These are phyloP conservation scores for Pisolithus microcarpus DNA, from an alignment of 768 basidiomycete species.

Conservation along the genomic window DNA sequence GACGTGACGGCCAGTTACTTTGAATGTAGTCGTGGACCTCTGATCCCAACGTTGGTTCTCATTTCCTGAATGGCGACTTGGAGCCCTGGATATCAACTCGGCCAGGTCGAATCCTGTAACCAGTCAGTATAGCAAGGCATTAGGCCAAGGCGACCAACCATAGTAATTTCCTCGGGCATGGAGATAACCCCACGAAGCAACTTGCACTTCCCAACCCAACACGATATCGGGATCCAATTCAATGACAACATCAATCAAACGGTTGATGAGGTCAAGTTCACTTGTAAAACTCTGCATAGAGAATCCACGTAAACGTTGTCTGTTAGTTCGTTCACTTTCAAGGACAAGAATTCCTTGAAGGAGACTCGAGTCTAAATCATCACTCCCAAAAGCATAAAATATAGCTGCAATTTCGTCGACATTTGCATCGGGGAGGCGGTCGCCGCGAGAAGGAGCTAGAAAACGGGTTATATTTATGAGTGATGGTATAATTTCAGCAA, in stretches of 20 bases:
- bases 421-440: constrained; percentile 58
- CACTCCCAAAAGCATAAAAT: constrained; percentile 64
- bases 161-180: constrained; percentile 53
- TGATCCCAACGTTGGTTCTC: constrained; percentile 63
- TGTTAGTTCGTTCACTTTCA: constrained; percentile 31
- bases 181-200: constrained; percentile 86
- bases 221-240: constrained; percentile 88
- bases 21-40: constrained; percentile 74
- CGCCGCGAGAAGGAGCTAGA: constrained; percentile 52
- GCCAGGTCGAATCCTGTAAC: constrained; percentile 61
- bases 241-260: constrained; percentile 61
- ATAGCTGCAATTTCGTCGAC: constrained; percentile 50
- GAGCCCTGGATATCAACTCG: constrained; percentile 73
- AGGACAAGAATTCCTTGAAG: constrained; percentile 52
- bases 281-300: constrained; percentile 47
- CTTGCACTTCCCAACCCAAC: constrained; percentile 88
- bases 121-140: constrained; percentile 1
- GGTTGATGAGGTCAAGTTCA: constrained; percentile 81
- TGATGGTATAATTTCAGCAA: not conserved
- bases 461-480: not conserved
- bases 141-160: constrained; percentile 32
- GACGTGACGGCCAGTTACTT: constrained; percentile 81
- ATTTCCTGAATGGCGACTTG: constrained; percentile 30
- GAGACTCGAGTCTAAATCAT: constrained; percentile 22
- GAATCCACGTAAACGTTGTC: constrained; percentile 36